phyloP scores from a whole-genome alignment of 1,284 basidiomycete species.

The Tilletia walkeri region DNA sequence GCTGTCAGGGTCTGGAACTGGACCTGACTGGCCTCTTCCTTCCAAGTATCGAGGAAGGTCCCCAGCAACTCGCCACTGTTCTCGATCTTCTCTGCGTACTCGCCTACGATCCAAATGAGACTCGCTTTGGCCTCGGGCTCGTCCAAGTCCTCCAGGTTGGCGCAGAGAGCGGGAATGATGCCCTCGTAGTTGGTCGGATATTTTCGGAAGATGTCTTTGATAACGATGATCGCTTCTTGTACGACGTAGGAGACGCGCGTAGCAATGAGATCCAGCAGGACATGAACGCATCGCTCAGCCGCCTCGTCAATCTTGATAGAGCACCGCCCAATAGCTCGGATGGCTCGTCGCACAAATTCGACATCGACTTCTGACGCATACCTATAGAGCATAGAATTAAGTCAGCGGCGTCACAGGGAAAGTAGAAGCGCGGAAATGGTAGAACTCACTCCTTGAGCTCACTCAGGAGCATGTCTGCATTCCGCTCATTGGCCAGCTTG shows the following conservation, averaged over 20 bases:
- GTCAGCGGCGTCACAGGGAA: no score
- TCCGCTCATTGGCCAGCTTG: constrained; percentile 81
- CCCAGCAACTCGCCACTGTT: constrained; percentile 89
- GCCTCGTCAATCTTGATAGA: constrained; percentile 92
- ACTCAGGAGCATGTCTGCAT: constrained; percentile 88
- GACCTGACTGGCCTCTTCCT: constrained; percentile 88
- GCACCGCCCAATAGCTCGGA: constrained; percentile 91
- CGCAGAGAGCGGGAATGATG: constrained; percentile 89
- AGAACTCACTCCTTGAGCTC: constrained; percentile 83
- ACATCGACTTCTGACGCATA: constrained; percentile 98
- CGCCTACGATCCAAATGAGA: constrained; percentile 97
- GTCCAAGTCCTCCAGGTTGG: constrained; percentile 91
- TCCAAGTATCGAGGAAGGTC: constrained; percentile 84
- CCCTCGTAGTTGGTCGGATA: constrained; percentile 98
- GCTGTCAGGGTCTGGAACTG: constrained; percentile 94
- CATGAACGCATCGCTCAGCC: constrained; percentile 91
- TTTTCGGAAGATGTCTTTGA: constrained; percentile 99
- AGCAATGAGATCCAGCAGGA: constrained; percentile 82
- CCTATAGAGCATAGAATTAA: constrained; percentile 57
- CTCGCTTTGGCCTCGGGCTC: constrained; percentile 98
- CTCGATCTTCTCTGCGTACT: constrained; percentile 94
- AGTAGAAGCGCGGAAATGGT: no score
- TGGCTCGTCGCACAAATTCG: constrained; percentile 90
- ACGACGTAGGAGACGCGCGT: constrained; percentile 96
- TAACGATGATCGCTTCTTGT: constrained; percentile 95